Evolutionary conservation across 2,329 filamentous ascomycete genomes (phyloP), one percentile per base, ranked within the genome.

Genomic region (Cercospora nicotianae): DNA sequence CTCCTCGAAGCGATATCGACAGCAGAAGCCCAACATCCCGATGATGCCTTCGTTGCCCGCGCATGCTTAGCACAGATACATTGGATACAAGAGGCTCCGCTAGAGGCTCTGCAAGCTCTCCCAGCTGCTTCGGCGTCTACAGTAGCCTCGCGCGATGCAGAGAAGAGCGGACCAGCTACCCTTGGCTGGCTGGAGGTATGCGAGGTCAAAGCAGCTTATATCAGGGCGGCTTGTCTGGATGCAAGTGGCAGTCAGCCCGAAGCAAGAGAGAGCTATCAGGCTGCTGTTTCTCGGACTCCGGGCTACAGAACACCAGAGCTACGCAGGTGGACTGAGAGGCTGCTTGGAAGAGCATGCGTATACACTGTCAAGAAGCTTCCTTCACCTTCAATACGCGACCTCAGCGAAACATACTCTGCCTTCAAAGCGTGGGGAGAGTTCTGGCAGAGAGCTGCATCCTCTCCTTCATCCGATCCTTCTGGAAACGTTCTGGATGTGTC

Each of bases 61-160:
- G 89, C 95, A 62, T 95, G 92, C 78, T 79, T 94, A 55, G 93
- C 90, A 64, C 96, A 93, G 91, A 84, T 97, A 74, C 89, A 96
- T 76, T 96, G 91, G 66, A 82, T 96, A 13, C 91, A 92, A 3
- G 84, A 83, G 67, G 86, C 87, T 70, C 83, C 92, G 61, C 85
- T 86, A 58, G 81, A 84, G 55, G 84, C 86, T 33, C 81, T 87
- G 67, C 78, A 84, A 30, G 81, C 83, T 45, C 78, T 89, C 65
- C 84, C 72, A 6, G 36, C 66, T 26, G 55, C 48, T 3, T 18
- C 18, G 2, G 23, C 60, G 13, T 28, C 61, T 42, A 61, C 31
- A n/a, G 18, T 60, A n/a, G 51, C 51, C 7, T 18, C 51, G 9
- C n/a, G 20, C 7, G 55, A 31, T 16, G 23, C 51, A 26, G 51